These are phyloP conservation scores for Naegleria gruberi DNA, from an alignment of 208 protist genomes.

Conservation along the genomic window DNA sequence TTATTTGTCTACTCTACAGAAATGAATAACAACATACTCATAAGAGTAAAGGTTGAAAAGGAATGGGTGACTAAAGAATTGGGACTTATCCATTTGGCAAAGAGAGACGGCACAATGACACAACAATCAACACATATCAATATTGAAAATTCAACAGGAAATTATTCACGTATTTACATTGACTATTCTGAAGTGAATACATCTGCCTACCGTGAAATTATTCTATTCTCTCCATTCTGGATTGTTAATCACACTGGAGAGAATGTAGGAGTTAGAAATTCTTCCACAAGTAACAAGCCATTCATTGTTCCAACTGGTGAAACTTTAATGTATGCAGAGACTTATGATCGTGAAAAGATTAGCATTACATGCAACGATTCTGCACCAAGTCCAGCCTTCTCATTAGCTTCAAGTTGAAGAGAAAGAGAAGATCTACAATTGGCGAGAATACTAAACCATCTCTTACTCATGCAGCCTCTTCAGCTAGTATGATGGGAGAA, in stretches of 20 bases:
- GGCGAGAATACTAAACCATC: neutral
- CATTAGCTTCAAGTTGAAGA: neutral
- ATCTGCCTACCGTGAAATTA: neutral
- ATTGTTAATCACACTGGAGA: neutral
- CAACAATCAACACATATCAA: no score
- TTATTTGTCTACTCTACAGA: neutral
- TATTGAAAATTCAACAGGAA: neutral
- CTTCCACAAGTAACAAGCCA: neutral
- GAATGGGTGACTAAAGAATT: neutral
- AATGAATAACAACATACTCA: neutral
- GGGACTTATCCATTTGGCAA: neutral
- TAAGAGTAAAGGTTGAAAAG: neutral
- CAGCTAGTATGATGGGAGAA: neutral
- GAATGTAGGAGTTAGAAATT: neutral
- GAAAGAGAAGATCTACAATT: neutral
- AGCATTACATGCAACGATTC: neutral
- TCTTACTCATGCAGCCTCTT: neutral
- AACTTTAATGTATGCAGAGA: neutral
- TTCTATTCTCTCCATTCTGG: neutral
- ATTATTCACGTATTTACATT: neutral
- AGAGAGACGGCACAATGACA: neutral
- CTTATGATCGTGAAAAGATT: neutral
- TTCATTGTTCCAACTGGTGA: neutral
- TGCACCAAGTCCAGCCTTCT: neutral
- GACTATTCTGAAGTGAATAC: neutral